Evolutionary conservation across 129 eudicot genomes (phyloP), one percentile per base, ranked within the genome.

Genomic region (Mikania micrantha): DNA sequence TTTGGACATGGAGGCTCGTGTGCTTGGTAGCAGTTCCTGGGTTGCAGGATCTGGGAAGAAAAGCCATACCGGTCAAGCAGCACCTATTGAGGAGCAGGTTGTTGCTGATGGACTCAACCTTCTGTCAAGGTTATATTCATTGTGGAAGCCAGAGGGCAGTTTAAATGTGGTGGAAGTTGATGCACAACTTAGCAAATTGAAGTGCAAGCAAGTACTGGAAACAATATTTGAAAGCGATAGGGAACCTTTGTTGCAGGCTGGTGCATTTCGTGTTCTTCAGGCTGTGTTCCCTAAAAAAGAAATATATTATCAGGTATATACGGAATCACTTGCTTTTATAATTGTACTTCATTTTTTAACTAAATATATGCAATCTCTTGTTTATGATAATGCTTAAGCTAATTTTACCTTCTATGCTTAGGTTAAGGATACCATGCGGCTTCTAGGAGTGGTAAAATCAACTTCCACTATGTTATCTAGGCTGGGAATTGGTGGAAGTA

Each of bases 381-480:
- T 54, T 4, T 31, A 9, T 20, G 31, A 58, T 44, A 40, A 47
- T 16, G 41, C 39, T 60, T 66, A 10, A 42, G 27, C 64, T 70
- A 31, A 60, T 52, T 7, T 20, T 64, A 15, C 41, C 49, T 17
- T 72, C 53, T 69, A 62, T 57, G 53, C 59, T 63, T 64, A 93
- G 99, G 99, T 89, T 69, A 93, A 89, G 77, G 99, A 93, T 70
- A 79, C 82, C 64, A 84, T 93, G 95, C 84, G 96, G 63, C 99
- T 93, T 68, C 77, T 78, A 47, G 99, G 99, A 64, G 99, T 93
- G 69, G 92, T 93, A 58, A 87, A 89, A 72, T 89, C 99, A 13
- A 84, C 95, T 16, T 50, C 79, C 15, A 54, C 69, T 56, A 85
- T 93, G 53, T 74, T 83, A 60, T 89, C 92, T 25, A 93, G 86